Evolutionary conservation across 2,329 filamentous ascomycete genomes (phyloP).

Genomic region (Trichoderma koningiopsis): DNA sequence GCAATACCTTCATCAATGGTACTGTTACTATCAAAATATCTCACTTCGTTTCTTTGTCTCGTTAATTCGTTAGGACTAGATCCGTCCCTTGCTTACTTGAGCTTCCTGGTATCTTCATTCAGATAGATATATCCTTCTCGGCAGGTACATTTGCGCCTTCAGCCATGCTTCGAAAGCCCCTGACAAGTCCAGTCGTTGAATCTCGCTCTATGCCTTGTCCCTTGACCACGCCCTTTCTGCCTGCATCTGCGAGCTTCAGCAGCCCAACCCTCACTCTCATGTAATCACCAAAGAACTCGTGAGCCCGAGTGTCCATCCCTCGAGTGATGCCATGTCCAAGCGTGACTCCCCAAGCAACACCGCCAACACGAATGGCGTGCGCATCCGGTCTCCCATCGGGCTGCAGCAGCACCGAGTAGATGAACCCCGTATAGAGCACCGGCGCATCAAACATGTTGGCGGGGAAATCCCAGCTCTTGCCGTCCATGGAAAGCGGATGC

Average conservation of each 20-base stretch:
- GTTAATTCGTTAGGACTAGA: neutral
- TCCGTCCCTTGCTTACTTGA: neutral
- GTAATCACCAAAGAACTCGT: slow-evolving; percentile 59
- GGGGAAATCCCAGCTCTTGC: slow-evolving; percentile 52
- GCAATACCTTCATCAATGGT: no score
- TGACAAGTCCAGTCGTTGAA: slow-evolving; percentile 43
- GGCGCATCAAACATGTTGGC: slow-evolving; percentile 37
- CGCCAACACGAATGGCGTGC: slow-evolving; percentile 53
- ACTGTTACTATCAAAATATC: neutral
- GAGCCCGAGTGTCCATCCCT: slow-evolving; percentile 45
- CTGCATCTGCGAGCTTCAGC: slow-evolving; percentile 24
- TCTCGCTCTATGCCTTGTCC: slow-evolving; percentile 48
- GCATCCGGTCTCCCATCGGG: slow-evolving; percentile 45
- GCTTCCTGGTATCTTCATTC: neutral
- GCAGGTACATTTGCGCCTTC: neutral
- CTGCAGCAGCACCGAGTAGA: slow-evolving; percentile 62
- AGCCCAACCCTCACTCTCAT: slow-evolving; percentile 45
- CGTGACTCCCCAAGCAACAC: slow-evolving; percentile 57
- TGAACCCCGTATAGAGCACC: slow-evolving; percentile 50
- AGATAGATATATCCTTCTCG: neutral
- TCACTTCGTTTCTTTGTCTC: neutral
- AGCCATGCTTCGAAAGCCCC: slow-evolving; percentile 30
- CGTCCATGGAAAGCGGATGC: slow-evolving; percentile 55
- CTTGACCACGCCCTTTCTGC: slow-evolving; percentile 43
- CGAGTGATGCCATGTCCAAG: slow-evolving; percentile 57